Conservation (phyloP, 23 red algal species). For the Cyanidiococcus yangmingshanensis region DNA sequence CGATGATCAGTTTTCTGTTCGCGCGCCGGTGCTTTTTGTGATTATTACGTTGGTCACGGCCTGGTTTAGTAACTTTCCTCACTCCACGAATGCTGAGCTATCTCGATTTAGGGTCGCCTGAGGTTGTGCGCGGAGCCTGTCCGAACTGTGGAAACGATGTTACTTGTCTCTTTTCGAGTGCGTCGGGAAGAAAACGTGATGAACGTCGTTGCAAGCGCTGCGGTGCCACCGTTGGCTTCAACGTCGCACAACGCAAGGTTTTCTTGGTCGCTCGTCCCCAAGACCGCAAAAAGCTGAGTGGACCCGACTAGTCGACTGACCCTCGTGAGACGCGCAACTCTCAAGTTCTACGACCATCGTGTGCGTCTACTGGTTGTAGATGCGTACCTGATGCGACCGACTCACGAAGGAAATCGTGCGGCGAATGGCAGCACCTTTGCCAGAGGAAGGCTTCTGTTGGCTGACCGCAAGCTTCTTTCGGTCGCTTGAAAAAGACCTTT, state of each 20-base stretch:
- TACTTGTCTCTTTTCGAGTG: conserved; percentile 72
- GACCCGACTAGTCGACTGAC: neutral
- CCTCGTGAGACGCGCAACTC: no score
- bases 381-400: no score
- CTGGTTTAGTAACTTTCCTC: conserved; percentile 79
- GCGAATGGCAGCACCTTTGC: no score
- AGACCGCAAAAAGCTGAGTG: conserved; percentile 13
- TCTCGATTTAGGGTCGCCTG: conserved; percentile 69
- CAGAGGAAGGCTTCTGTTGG: no score
- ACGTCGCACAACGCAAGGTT: conserved; percentile 52
- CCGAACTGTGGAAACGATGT: conserved; percentile 55
- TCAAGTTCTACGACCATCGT: no score
- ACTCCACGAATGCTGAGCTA: conserved; percentile 77
- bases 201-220: conserved; percentile 60
- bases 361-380: no score
- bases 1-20: conserved; percentile 38
- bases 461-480: no score
- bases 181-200: conserved; percentile 43
- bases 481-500: no score
- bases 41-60: conserved; percentile 46
- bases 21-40: conserved; percentile 48
- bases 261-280: conserved; percentile 67
- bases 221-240: conserved; percentile 69
- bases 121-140: conserved; percentile 58
- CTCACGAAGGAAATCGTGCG: no score